Conservation (phyloP, 1,139 yeast genomes). For the Petasospora fabianii region DNA sequence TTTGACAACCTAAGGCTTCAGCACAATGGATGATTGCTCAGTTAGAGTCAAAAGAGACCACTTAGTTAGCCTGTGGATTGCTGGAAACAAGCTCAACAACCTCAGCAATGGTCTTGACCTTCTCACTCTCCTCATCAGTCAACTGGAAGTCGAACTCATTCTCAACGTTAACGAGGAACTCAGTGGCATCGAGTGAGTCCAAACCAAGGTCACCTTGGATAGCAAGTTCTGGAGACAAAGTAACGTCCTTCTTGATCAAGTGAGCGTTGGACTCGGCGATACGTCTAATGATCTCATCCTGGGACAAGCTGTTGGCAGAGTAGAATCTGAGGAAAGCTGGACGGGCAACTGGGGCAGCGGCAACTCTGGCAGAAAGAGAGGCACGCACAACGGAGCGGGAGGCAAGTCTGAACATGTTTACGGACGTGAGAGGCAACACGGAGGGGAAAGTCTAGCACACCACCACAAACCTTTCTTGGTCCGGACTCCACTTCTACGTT, state of each 20-base stretch:
- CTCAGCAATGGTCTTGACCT: constrained; percentile 65
- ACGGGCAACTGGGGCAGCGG: constrained; percentile 9
- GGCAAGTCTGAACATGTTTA: constrained; percentile 27
- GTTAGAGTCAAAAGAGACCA: too few species aligned
- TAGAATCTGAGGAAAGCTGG: constrained; percentile 24
- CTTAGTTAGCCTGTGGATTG: constrained; percentile 33
- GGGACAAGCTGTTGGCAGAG: constrained; percentile 24
- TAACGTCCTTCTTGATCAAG: constrained; percentile 25
- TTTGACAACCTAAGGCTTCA: too few species aligned
- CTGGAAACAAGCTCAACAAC: constrained; percentile 54
- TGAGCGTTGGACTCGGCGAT: constrained; percentile 26
- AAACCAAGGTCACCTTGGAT: constrained; percentile 51
- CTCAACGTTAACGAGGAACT: constrained; percentile 68
- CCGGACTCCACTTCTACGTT: not conserved
- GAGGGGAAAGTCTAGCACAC: too few species aligned
- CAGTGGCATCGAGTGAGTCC: constrained; percentile 69
- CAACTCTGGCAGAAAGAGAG: constrained; percentile 8
- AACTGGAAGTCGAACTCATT: constrained; percentile 69
- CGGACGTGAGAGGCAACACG: too few species aligned
- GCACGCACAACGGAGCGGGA: constrained; percentile 23
- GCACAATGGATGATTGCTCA: too few species aligned
- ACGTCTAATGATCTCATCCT: constrained; percentile 28
- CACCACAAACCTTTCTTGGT: too few species aligned
- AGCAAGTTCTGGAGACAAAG: constrained; percentile 29
- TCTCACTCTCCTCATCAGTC: constrained; percentile 63